These are phyloP conservation scores for Penicillium malachiteum DNA, from an alignment of 495 filamentous ascomycete species.

Conservation along the genomic window DNA sequence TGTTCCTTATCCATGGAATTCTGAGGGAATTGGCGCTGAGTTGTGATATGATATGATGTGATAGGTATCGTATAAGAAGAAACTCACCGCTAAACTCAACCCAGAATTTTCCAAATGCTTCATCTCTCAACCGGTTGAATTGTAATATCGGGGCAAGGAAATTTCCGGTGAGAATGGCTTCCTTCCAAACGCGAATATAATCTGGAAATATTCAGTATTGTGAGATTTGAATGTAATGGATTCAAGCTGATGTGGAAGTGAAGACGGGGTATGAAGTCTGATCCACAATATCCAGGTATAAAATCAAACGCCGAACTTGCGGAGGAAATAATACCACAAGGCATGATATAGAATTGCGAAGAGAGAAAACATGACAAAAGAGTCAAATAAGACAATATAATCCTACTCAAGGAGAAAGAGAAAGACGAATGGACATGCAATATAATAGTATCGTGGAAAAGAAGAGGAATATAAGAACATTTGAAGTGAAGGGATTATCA, in stretches of 20 bases:
- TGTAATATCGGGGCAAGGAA: conserved; percentile 39
- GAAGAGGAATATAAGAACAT: neutral
- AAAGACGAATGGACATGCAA: neutral
- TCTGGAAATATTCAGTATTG: conserved; percentile 20
- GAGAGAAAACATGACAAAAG: too few relatives aligned
- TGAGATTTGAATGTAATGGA: too few relatives aligned
- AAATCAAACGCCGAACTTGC: neutral
- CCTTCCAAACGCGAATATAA: conserved; percentile 33
- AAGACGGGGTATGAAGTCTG: too few relatives aligned
- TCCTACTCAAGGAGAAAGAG: neutral
- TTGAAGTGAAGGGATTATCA: neutral
- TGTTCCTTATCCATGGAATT: neutral
- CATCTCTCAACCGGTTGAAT: conserved; percentile 33
- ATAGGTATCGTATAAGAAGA: neutral
- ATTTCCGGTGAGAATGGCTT: conserved; percentile 36
- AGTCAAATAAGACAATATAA: too few relatives aligned
- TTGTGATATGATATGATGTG: neutral
- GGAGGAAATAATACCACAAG: neutral
- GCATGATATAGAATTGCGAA: too few relatives aligned
- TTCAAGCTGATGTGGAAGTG: too few relatives aligned
- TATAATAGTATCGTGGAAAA: neutral
- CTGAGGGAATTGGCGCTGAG: neutral
- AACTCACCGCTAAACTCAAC: conserved; percentile 36
- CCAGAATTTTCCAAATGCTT: conserved; percentile 48
- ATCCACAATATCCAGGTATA: neutral